phyloP scores from a whole-genome alignment of 2,329 filamentous ascomycete genomes.

The Xylaria sp. region DNA sequence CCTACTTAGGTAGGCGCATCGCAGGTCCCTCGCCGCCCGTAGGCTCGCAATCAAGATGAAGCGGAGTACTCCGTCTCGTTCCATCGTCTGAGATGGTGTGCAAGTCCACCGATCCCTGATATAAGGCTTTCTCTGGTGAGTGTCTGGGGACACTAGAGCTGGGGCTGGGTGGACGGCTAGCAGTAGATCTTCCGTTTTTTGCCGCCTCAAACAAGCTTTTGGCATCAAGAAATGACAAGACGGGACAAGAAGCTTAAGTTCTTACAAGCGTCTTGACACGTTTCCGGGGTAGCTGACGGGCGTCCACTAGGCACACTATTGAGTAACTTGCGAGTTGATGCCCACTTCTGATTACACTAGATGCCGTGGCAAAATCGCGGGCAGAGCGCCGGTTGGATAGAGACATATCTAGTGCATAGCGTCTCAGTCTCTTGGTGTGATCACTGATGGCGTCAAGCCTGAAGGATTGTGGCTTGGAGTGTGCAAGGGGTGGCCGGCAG shows the following conservation, averaged over 20 bases:
- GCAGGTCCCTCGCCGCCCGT: background rate
- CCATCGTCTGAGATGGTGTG: background rate
- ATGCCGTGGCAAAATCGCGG: background rate
- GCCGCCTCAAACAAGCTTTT: slow-evolving; percentile 13
- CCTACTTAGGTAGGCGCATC: background rate
- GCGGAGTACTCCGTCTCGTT: background rate
- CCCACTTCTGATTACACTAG: slow-evolving; percentile 1
- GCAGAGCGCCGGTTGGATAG: background rate
- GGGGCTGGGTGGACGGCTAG: background rate
- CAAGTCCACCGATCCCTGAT: background rate
- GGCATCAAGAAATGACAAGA: slow-evolving; percentile 7
- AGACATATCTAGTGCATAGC: too few relatives aligned
- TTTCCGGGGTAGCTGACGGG: slow-evolving; percentile 6
- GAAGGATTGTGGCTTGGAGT: slow-evolving; percentile 18
- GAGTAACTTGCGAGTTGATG: background rate
- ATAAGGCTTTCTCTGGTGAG: too few relatives aligned
- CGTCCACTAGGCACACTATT: background rate
- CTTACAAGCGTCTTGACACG: slow-evolving; percentile 15
- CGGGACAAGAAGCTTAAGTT: slow-evolving; percentile 19
- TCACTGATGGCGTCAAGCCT: background rate
- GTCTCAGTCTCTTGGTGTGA: slow-evolving; percentile 6
- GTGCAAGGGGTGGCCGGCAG: slow-evolving; percentile 15
- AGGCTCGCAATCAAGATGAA: background rate
- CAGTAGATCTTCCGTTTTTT: slow-evolving; percentile 12
- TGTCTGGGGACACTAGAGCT: background rate